A percentile compares a stretch with the other conserved stretches of the same genome.
phyloP scores from a whole-genome alignment of 805 yeast species.

The Kuraishia piskuri region DNA sequence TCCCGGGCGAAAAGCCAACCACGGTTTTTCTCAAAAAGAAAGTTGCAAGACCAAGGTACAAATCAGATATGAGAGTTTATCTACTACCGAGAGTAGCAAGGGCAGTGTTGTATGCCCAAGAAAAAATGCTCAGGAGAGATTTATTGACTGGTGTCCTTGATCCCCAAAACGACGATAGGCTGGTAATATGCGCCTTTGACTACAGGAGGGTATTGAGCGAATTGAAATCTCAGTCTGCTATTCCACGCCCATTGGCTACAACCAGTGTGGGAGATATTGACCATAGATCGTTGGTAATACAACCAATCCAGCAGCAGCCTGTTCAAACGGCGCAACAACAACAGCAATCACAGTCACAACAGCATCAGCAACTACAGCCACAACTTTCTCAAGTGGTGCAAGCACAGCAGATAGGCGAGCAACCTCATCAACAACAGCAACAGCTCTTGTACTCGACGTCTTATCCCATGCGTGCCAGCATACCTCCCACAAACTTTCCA shows the following conservation, averaged over 20 bases:
- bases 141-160: slow-evolving; percentile 39
- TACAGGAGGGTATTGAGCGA: slow-evolving; percentile 10
- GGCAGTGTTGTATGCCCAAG: slow-evolving; percentile 37
- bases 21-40: slow-evolving; percentile 45
- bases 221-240: neutral
- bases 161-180: slow-evolving; percentile 16
- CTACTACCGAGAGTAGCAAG: slow-evolving; percentile 33
- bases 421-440: neutral
- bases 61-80: slow-evolving; percentile 55
- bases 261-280: neutral
- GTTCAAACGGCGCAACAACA: neutral
- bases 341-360: neutral
- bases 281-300: neutral
- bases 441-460: neutral
- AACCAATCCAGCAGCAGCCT: neutral
- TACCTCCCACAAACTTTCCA: neutral
- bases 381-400: slow-evolving; percentile 1
- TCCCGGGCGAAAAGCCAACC: slow-evolving; percentile 32
- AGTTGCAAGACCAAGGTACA: slow-evolving; percentile 55
- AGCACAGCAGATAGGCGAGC: neutral
- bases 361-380: neutral
- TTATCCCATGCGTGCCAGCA: neutral
- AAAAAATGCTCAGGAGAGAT: slow-evolving; percentile 43
- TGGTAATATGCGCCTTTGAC: slow-evolving; percentile 23
- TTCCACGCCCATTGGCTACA: neutral